A percentile compares a stretch with the other conserved stretches of the same genome.
Evolutionary conservation across 192 early-diverging fungal genomes (phyloP).

Genomic region (Allomyces arbusculus): DNA sequence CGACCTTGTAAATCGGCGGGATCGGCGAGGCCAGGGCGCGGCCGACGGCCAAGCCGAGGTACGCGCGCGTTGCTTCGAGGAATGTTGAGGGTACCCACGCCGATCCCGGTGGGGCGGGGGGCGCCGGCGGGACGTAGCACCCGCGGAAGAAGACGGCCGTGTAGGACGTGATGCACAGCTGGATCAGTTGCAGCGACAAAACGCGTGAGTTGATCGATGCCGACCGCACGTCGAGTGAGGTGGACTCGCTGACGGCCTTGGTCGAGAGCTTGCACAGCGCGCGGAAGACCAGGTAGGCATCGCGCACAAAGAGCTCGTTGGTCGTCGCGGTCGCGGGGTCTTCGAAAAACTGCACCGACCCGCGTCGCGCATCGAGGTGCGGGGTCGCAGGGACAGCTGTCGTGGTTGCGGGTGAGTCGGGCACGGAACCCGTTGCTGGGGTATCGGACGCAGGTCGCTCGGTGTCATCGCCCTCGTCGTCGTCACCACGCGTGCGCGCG

Average conservation of each 20-base stretch:
- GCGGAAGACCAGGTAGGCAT: conserved; percentile 67
- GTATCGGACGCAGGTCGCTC: too few relatives aligned
- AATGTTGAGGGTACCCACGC: background rate
- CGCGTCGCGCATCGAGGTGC: too few relatives aligned
- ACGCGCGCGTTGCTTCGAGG: background rate
- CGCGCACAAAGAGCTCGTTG: conserved; percentile 14
- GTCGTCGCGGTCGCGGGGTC: background rate
- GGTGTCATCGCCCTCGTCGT: too few relatives aligned
- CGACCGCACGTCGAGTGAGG: conserved; percentile 50
- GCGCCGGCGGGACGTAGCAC: background rate
- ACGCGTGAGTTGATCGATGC: conserved; percentile 67
- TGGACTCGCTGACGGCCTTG: conserved; percentile 49
- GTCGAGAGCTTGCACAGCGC: conserved; percentile 76
- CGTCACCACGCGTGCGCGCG: background rate
- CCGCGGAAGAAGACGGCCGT: conserved; percentile 40
- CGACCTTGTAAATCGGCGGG: conserved; percentile 59
- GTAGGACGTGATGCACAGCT: conserved; percentile 52
- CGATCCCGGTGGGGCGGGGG: too few relatives aligned
- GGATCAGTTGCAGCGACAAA: conserved; percentile 59
- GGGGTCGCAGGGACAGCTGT: too few relatives aligned
- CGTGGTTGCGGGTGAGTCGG: too few relatives aligned
- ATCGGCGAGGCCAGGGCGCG: conserved; percentile 5
- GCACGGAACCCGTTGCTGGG: too few relatives aligned
- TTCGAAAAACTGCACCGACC: background rate
- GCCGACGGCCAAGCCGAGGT: background rate